These are phyloP conservation scores for Bonia amplexicaulis DNA, from an alignment of 176 grass and related monocot genomes.

Conservation along the genomic window DNA sequence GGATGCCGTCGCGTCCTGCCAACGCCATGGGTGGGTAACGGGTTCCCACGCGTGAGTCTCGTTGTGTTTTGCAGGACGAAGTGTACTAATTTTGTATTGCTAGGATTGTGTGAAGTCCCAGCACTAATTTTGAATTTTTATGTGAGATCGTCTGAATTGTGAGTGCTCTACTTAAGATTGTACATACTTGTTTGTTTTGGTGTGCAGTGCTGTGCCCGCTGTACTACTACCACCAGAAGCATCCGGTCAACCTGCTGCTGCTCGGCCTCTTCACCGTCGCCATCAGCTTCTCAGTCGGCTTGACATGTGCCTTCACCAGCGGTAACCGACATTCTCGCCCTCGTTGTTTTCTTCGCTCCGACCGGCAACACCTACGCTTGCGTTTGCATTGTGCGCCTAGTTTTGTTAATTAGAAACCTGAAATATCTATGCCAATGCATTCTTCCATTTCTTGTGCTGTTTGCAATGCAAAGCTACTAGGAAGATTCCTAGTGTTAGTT, in stretches of 20 bases:
- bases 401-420: neutral
- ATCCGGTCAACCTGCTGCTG: conserved; percentile 74
- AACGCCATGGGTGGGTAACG: neutral
- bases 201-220: conserved; percentile 73
- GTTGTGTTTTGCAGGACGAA: neutral
- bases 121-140: neutral
- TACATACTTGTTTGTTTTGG: neutral
- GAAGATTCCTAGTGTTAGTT: neutral
- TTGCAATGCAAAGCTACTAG: neutral
- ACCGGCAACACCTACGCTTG: neutral
- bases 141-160: neutral
- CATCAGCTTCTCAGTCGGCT: conserved; percentile 77
- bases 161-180: neutral
- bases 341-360: neutral
- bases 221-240: conserved; percentile 73
- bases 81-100: neutral
- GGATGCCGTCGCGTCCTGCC: neutral
- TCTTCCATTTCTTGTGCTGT: neutral
- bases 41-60: neutral
- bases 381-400: neutral
- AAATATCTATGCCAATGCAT: neutral
- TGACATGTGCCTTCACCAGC: conserved; percentile 92
- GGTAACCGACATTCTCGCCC: conserved; percentile 34
- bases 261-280: conserved; percentile 61
- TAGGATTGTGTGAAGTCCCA: neutral